Conservation (phyloP, 2,329 filamentous ascomycete species). For the Beauveria sp. region DNA sequence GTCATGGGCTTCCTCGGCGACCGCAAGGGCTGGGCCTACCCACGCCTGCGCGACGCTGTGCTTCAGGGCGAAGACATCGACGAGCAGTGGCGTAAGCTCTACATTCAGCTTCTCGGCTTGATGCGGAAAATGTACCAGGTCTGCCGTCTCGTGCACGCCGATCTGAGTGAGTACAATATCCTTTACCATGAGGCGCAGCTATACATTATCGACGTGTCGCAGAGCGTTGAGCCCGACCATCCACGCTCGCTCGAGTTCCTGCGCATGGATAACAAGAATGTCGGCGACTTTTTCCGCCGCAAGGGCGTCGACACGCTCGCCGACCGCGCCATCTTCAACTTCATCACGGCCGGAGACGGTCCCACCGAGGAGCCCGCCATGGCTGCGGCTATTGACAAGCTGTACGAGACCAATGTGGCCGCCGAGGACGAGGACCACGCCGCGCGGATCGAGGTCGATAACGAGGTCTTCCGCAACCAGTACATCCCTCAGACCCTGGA, state of each 20-base stretch:
- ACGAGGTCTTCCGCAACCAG: conserved; percentile 89
- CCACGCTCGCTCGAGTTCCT: conserved; percentile 87
- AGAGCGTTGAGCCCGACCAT: conserved; percentile 95
- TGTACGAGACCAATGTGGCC: conserved; percentile 52
- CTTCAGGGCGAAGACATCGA: conserved; percentile 62
- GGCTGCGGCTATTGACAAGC: conserved; percentile 52
- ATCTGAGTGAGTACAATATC: conserved; percentile 97
- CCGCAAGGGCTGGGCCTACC: conserved; percentile 78
- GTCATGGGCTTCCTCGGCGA: conserved; percentile 93
- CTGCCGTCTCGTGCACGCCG: conserved; percentile 87
- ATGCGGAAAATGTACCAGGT: conserved; percentile 93
- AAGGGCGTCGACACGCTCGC: conserved; percentile 75
- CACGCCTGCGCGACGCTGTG: conserved; percentile 78
- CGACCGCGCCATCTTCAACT: conserved; percentile 76
- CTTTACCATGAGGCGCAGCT: conserved; percentile 77
- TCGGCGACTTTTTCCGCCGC: conserved; percentile 83
- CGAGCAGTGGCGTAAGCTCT: conserved; percentile 67
- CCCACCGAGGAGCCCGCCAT: conserved; percentile 55
- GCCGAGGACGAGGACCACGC: conserved; percentile 43
- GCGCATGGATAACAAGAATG: conserved; percentile 97
- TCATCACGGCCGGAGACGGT: conserved; percentile 61
- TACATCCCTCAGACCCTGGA: conserved; percentile 95
- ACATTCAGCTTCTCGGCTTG: conserved; percentile 74
- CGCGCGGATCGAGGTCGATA: conserved; percentile 66
- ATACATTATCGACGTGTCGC: conserved; percentile 95